Evolutionary conservation across 78 protist species (phyloP), one percentile per base, ranked within the genome.

Genomic region (Dictyostelium brefeldianum): DNA sequence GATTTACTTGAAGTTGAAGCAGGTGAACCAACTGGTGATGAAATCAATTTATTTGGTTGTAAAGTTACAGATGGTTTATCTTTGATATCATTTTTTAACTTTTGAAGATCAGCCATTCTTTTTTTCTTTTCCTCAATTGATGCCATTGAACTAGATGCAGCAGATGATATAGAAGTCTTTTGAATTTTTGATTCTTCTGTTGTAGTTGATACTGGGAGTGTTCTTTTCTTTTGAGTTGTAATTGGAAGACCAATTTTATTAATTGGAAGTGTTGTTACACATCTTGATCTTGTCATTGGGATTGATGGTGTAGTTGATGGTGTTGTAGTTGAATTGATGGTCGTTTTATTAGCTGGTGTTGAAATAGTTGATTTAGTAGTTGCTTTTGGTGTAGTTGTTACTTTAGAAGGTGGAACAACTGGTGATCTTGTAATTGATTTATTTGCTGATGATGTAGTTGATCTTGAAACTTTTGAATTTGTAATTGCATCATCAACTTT

Each of bases 61-160:
- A 12, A 10, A 22, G 43, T 9, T 62, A 18, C 6, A 29, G 22
- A 2, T 29, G n/a, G 25, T 67, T 67, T 31, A 43, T 67, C 75
- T 31, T 29, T 62, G 12, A 62, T 62, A 29, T 31, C 29, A 29
- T 67, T 67, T 47, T 67, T 67, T 67, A 31, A 67, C 11, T 67
- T 31, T 67, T 67, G 41, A 5, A 67, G 17, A 67, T 67, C 75
- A 2, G 48, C 48, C 48, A 67, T 29, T 67, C 29, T 67, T 15
- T 67, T 67, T 67, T 41, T 67, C 36, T 67, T 67, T 11, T 67
- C 75, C 31, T 67, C 75, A 31, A 67, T 67, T 67, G 75, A 67
- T 20, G 69, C 69, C 15, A 62, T 11, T 4, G 12, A 27, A 11
- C 20, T 67, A 12, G 75, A 67, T 67, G 75, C 50, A 12, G 75